Evolutionary conservation across 352 stramenopile species (phyloP).

Genomic region (Halophytophthora batemanensis): DNA sequence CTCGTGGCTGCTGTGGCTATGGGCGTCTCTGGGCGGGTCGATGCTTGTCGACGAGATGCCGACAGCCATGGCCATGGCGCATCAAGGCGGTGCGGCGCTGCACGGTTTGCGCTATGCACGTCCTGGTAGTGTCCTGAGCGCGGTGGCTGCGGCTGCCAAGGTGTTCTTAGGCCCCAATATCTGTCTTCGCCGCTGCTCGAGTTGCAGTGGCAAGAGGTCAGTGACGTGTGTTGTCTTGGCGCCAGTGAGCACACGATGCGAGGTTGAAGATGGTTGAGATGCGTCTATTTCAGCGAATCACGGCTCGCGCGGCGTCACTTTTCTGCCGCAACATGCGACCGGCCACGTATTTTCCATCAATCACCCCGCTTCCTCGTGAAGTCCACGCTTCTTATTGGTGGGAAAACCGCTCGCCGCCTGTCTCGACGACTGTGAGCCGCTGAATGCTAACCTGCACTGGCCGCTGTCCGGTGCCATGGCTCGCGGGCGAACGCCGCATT

Average conservation of each 20-base stretch:
- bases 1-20: constrained; percentile 1
- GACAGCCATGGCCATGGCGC: constrained; percentile 89
- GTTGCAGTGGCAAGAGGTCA: constrained; percentile 1
- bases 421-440: constrained; percentile 3
- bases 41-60: constrained; percentile 96
- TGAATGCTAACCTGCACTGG: constrained; percentile 27
- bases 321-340: constrained; percentile 1
- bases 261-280: constrained; percentile 5
- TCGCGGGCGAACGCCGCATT: constrained; percentile 1
- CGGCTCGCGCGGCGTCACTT: neutral
- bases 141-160: constrained; percentile 12
- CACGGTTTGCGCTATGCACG: constrained; percentile 64
- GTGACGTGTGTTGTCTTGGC: constrained; percentile 10
- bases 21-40: constrained; percentile 91
- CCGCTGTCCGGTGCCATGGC: neutral
- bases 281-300: constrained; percentile 10
- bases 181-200: constrained; percentile 15
- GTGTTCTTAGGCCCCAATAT: neutral
- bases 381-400: constrained; percentile 11
- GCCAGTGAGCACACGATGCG: constrained; percentile 9
- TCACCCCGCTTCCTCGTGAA: constrained; percentile 2
- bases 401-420: constrained; percentile 3
- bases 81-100: constrained; percentile 75
- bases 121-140: constrained; percentile 29
- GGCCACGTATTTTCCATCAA: constrained; percentile 9